Base-by-base conservation (phyloP, 1,284 basidiomycete species). In the Malassezia obtusa region DNA sequence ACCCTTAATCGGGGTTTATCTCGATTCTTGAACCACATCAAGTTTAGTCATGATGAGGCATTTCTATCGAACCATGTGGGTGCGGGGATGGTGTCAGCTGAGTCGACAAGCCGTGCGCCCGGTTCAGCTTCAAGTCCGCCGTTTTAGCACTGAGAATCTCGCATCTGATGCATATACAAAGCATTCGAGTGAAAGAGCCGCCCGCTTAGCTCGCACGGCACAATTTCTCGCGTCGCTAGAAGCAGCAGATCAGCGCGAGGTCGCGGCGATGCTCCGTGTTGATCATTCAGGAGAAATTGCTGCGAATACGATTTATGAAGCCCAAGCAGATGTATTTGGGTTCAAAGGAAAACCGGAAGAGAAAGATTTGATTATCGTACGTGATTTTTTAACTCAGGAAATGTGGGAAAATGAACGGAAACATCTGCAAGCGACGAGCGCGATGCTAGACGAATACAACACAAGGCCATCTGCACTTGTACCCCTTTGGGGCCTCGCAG, bases 381-480 rank as follows among this genome's bases (percentile, higher is more conserved):
- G 54, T 57, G 9, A 6, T 11, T 3, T 19, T 11, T 19, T 33
- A 3, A 35, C 37, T 7, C 58, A 92, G 86, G 84, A 86, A 59
- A 96, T 96, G 91, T 95, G 89, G 89, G 83, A 88, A 44, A 89
- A 89, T 69, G 91, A 96, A 76, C 87, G 87, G 76, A 89, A 89
- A 75, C 91, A 96, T 75, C 78, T 95, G 12, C 73, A 78, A 0
- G 87, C 90, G 26, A 87, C 92, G 82, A 81, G 89, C 64, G 84
- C 83, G 61, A 76, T 96, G 26, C 84, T 87, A 58, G 71, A 80
- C 2, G 89, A 96, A 72, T 89, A 95, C 72, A 79, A 79, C 14
- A 80, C 89, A 28, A 81, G 89, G 25, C 91, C 91, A 12, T 94
- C 90, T 0, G 62, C 84, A 1, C 78, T 96, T 26, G 83, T 83